Evolutionary conservation across 1,139 yeast species (phyloP).

Genomic region (Candida freyschussii): DNA sequence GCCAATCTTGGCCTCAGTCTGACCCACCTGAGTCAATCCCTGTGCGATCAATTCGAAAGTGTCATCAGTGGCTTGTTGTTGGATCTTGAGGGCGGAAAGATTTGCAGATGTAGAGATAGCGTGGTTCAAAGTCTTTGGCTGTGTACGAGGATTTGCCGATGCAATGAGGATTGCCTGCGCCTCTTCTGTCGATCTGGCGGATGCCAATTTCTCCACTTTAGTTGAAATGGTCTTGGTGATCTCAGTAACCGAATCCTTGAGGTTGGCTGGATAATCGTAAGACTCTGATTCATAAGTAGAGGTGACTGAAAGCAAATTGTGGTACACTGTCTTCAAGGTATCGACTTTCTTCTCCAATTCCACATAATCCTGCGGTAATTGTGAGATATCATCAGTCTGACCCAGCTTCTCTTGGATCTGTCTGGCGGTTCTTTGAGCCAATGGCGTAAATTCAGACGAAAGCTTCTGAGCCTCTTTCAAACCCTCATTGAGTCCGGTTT

Average conservation of each 20-base stretch:
- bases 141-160: slow-evolving; percentile 53
- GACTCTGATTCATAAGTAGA: slow-evolving; percentile 68
- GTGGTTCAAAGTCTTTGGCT: slow-evolving; percentile 82
- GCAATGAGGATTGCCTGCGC: slow-evolving; percentile 70
- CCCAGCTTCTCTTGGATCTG: slow-evolving; percentile 77
- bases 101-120: slow-evolving; percentile 76
- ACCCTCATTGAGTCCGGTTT: slow-evolving; percentile 24
- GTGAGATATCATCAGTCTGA: slow-evolving; percentile 72
- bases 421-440: slow-evolving; percentile 80
- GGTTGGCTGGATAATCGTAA: slow-evolving; percentile 82
- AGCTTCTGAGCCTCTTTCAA: slow-evolving; percentile 26
- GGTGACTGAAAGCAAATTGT: slow-evolving; percentile 68
- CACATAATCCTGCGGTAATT: slow-evolving; percentile 76
- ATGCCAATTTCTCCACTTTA: slow-evolving; percentile 64
- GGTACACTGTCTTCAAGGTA: slow-evolving; percentile 67
- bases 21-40: slow-evolving; percentile 46
- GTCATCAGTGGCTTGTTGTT: slow-evolving; percentile 32
- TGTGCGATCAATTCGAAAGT: slow-evolving; percentile 40
- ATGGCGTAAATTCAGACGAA: slow-evolving; percentile 24
- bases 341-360: slow-evolving; percentile 75
- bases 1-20: slow-evolving; percentile 64
- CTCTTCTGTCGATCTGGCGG: slow-evolving; percentile 75
- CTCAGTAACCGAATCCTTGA: slow-evolving; percentile 70
- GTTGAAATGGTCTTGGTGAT: slow-evolving; percentile 64
- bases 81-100: slow-evolving; percentile 41